These are phyloP conservation scores for Poa annua DNA, from an alignment of 176 grass and related monocot species.

Conservation along the genomic window DNA sequence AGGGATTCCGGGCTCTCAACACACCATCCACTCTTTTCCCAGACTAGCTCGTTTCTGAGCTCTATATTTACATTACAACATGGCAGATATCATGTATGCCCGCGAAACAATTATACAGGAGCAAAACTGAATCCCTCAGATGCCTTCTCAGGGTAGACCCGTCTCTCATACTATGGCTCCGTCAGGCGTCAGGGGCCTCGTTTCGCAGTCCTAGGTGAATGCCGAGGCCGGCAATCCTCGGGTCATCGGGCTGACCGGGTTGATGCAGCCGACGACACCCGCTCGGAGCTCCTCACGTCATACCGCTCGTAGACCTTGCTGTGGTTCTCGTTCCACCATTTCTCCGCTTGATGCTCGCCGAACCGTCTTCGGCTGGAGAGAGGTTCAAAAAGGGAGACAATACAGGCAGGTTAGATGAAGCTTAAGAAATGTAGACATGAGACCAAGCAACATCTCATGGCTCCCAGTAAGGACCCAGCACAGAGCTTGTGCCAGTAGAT, in stretches of 20 bases:
- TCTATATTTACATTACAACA: conserved; percentile 50
- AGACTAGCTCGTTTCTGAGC: conserved; percentile 16
- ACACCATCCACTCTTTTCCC: not conserved
- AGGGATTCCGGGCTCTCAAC: not conserved
- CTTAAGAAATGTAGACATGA: not conserved
- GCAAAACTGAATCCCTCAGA: conserved; percentile 25
- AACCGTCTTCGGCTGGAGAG: conserved; percentile 73
- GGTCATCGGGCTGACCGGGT: conserved; percentile 62
- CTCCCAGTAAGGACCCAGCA: not conserved
- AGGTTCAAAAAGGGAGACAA: not conserved
- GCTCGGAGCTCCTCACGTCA: conserved; percentile 75
- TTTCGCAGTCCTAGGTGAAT: not conserved
- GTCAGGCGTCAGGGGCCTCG: not conserved
- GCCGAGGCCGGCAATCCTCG: not conserved
- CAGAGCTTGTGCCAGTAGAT: not conserved
- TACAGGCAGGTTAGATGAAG: not conserved
- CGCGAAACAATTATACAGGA: conserved; percentile 25
- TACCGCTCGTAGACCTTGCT: conserved; percentile 91
- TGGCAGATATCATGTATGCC: not conserved
- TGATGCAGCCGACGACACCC: conserved; percentile 76
- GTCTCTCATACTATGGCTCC: not conserved
- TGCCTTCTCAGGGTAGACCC: not conserved
- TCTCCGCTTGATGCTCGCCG: conserved; percentile 91
- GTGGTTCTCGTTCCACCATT: conserved; percentile 97
- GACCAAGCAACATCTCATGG: not conserved